Percentiles rank a stretch among this genome's conserved stretches.
phyloP scores from a whole-genome alignment of 208 protist genomes.

The Leishmania martiniquensis region DNA sequence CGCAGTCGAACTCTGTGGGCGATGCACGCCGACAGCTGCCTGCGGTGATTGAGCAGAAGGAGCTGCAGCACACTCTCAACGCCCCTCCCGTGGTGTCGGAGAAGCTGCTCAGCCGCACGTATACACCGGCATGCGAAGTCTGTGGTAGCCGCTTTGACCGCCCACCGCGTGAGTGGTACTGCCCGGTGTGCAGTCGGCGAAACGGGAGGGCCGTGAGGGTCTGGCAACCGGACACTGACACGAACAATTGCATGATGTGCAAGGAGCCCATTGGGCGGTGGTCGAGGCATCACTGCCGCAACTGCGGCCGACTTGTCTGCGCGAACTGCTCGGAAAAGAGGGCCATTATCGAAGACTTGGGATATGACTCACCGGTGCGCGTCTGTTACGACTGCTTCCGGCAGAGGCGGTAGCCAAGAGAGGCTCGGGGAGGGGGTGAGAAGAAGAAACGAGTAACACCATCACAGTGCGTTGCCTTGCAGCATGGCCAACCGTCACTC shows the following conservation, averaged over 20 bases:
- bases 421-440: background rate
- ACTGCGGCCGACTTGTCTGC: conserved; percentile 82
- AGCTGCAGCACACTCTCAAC: conserved; percentile 57
- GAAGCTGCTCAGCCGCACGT: conserved; percentile 63
- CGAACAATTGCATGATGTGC: conserved; percentile 70
- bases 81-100: conserved; percentile 48
- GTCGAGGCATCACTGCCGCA: conserved; percentile 88
- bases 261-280: conserved; percentile 61
- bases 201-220: conserved; percentile 51
- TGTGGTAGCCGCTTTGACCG: conserved; percentile 59
- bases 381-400: conserved; percentile 84
- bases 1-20: conserved; percentile 2
- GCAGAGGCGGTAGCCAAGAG: background rate
- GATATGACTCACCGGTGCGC: conserved; percentile 66
- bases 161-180: conserved; percentile 78
- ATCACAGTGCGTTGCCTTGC: background rate
- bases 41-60: conserved; percentile 64
- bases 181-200: conserved; percentile 57
- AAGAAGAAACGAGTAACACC: background rate
- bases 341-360: conserved; percentile 62
- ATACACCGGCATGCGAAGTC: conserved; percentile 69
- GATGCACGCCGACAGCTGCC: background rate
- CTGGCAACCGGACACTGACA: conserved; percentile 82
- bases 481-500: background rate
- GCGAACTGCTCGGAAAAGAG: conserved; percentile 56